Evolutionary conservation across 176 grass and related monocot genomes (phyloP).

Genomic region (Paspalum vaginatum): DNA sequence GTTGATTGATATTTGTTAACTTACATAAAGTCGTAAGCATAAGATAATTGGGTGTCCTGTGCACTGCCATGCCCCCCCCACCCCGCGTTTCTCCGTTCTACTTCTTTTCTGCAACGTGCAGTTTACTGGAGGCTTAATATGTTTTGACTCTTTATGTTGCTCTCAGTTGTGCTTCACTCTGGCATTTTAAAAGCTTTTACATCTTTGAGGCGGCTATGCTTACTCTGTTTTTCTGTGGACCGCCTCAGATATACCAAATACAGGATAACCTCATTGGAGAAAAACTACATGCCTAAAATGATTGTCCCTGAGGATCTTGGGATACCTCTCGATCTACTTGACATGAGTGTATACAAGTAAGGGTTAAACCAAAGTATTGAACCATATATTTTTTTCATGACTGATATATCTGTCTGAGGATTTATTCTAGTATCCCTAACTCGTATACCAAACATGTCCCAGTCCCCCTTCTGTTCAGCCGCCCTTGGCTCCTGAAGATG

Average conservation of each 20-base stretch:
- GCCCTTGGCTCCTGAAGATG: slow-evolving; percentile 71
- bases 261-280: slow-evolving; percentile 92
- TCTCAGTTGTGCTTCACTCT: slow-evolving; percentile 17
- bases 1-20: slow-evolving; percentile 14
- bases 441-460: slow-evolving; percentile 21
- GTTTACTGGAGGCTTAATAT: background rate
- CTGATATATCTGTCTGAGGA: slow-evolving; percentile 16
- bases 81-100: too few species aligned
- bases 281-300: slow-evolving; percentile 88
- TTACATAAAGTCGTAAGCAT: slow-evolving; percentile 12
- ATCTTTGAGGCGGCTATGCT: slow-evolving; percentile 15
- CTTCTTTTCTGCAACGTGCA: background rate
- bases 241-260: slow-evolving; percentile 84
- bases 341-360: slow-evolving; percentile 96
- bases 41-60: background rate
- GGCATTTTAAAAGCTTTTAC: slow-evolving; percentile 14
- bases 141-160: slow-evolving; percentile 10
- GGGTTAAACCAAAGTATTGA: slow-evolving; percentile 27
- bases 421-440: slow-evolving; percentile 36
- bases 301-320: slow-evolving; percentile 89
- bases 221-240: slow-evolving; percentile 38
- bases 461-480: slow-evolving; percentile 62
- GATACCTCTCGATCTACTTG: slow-evolving; percentile 96
- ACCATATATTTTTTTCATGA: slow-evolving; percentile 41
- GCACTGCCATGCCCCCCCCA: slow-evolving; percentile 1